Base-by-base conservation (phyloP, 2,329 filamentous ascomycete genomes). In the Ustilaginoidea virens region DNA sequence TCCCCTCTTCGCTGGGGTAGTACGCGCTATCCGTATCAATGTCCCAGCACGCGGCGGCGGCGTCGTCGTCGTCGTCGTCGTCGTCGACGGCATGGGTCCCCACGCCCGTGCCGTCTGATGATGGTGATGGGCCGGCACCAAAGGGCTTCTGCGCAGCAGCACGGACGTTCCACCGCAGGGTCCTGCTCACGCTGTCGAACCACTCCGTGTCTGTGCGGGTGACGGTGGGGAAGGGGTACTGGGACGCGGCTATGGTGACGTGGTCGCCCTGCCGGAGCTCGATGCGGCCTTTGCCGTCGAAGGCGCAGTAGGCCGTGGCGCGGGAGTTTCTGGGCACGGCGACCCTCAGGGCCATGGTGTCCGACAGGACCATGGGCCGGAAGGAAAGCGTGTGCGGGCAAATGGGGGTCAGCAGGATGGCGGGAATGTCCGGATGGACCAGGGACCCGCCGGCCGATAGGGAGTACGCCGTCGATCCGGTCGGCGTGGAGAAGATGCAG, bases 361-460 rank as follows among this genome's bases (percentile, higher is more conserved):
- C 90, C 27, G 85, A 92, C 27, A 98, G 72, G 6, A 98, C 80
- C 90, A 98, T 96, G 19, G 90, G 90, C 7, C 90, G 74, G 70
- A 98, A 98, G 10, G 83, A 93, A 11, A 98, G 66, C 0, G 87
- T 96, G 49, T 98, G 90, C 7, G 90, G 90, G 55, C 90, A 98
- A 53, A 98, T 96, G 13, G 90, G 90, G 0, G 90, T 98, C 31
- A 98, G 71, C 23, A 96, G 74, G 43, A 98, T 94, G 42, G 86
- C 90, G 10, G 90, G 90, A 35, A 98, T 93, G 48, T 93, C 87
- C 0, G 90, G 90, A 50, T 96, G 87, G 33, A 96, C 87, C 25
- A 98, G 75, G 14, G 85, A 92, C 42, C 90, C 90, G 35, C 90
- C 90, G 11, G 90, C 90, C 8, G 86, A 94, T 17, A 98, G 74